Evolutionary conservation across 1,139 yeast genomes (phyloP).

Genomic region (Wickerhamomyces sp.): DNA sequence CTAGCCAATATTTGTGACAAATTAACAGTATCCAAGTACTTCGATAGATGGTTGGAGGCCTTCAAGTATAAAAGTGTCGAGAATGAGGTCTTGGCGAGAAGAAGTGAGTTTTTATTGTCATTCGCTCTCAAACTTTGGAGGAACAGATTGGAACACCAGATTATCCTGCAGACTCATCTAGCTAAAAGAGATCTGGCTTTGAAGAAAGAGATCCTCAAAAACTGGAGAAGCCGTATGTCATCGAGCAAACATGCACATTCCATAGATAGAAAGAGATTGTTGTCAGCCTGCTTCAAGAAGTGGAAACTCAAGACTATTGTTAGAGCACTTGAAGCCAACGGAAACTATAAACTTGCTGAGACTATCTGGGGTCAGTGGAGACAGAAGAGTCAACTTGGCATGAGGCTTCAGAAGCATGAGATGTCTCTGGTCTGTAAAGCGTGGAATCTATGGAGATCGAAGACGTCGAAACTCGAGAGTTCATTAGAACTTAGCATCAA

Average conservation of each 20-base stretch:
- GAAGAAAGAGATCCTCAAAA: constrained; percentile 3
- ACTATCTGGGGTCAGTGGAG: constrained; percentile 3
- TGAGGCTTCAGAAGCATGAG: background rate
- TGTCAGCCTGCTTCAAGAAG: constrained; percentile 4
- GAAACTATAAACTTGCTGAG: background rate
- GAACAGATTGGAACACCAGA: constrained; percentile 18
- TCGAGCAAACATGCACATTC: too few relatives aligned
- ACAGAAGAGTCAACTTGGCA: background rate
- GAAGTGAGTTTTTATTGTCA: constrained; percentile 15
- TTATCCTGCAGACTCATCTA: constrained; percentile 12
- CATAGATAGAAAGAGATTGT: background rate
- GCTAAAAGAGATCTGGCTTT: constrained; percentile 2
- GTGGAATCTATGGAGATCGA: constrained; percentile 10
- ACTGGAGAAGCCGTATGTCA: constrained; percentile 14
- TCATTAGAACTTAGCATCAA: constrained; percentile 9
- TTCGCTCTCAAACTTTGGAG: constrained; percentile 24
- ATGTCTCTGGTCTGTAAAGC: background rate
- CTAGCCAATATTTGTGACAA: constrained; percentile 8
- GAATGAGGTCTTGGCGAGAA: constrained; percentile 5
- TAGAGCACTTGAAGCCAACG: constrained; percentile 1
- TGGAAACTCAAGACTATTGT: constrained; percentile 13
- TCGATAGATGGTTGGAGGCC: constrained; percentile 12
- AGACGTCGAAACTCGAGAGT: constrained; percentile 4
- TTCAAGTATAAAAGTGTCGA: constrained; percentile 16
- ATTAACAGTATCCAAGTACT: constrained; percentile 9